Evolutionary conservation across 2,329 filamentous ascomycete genomes (phyloP), one percentile per base, ranked within the genome.

Genomic region (Westerdykella sp.): DNA sequence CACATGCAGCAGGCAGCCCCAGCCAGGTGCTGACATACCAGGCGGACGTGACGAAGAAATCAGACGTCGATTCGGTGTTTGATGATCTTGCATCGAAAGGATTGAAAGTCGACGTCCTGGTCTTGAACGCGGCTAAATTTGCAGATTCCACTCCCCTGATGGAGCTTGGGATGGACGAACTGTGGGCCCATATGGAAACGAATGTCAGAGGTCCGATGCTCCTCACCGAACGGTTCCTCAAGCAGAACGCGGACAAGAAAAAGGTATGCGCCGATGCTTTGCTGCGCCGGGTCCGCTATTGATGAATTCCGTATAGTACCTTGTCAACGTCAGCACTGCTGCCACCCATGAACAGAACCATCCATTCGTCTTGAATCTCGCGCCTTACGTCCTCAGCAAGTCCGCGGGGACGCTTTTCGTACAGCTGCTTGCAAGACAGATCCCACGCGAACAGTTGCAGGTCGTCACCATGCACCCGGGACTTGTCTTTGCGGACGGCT

Each of bases 101-200:
- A 14, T 16, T 47, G 9, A 10, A n/a, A 5, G 39, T 51, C 2
- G 46, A 49, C 38, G 43, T 51, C 3, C 41, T 42, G 11, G 41
- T 51, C 14, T 11, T 40, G 14, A 47, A 49, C 34, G 42, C 44
- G 3, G 46, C 49, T 10, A 44, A 44, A 21, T 43, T 46, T 28
- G 30, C 41, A 3, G 34, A 28, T 7, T 4, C 16, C 2, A 28
- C 21, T 3, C 18, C 48, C 1, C 14, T 46, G 28, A 13, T 48
- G 16, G 32, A 44, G 22, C 40, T 46, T 11, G 45, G 45, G 1
- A 22, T 22, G 18, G 39, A 44, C 1, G 45, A 46, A 16, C 14
- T 48, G 2, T 50, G 48, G 45, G 15, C 35, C 2, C 21, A 34
- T n/a, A 15, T 50, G n/a, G 48, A 48, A 34, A 40, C 37, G 4